Percentiles rank a stretch among this genome's conserved stretches.
These are phyloP conservation scores for Yamadazyma buinensis DNA, from an alignment of 1,139 yeast species.

Conservation along the genomic window DNA sequence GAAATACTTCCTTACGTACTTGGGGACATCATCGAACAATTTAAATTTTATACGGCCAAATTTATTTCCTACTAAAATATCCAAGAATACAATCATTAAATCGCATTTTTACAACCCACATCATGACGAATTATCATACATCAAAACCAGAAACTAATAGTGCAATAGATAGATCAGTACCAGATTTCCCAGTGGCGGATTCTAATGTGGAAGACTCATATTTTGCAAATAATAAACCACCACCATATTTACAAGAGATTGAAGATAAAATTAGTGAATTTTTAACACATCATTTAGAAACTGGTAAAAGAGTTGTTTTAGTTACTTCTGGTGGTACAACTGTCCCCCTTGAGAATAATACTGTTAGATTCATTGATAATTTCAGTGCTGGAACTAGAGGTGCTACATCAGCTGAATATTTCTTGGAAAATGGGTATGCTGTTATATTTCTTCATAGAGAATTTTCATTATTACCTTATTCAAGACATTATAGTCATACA, in stretches of 20 bases:
- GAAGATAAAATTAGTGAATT: constrained; percentile 56
- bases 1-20: constrained; percentile 25
- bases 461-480: constrained; percentile 85
- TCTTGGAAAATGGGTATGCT: constrained; percentile 80
- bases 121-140: constrained; percentile 39
- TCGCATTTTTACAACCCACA: too few relatives aligned
- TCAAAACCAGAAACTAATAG: constrained; percentile 66
- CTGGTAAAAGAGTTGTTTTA: constrained; percentile 59
- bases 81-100: constrained; percentile 4
- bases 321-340: constrained; percentile 99
- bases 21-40: constrained; percentile 39
- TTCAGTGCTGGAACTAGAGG: constrained; percentile 98
- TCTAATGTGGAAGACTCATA: constrained; percentile 70
- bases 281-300: constrained; percentile 42
- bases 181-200: constrained; percentile 78
- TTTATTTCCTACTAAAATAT: constrained; percentile 3
- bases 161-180: constrained; percentile 76
- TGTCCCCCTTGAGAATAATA: constrained; percentile 93
- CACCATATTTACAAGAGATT: constrained; percentile 65
- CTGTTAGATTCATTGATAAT: constrained; percentile 93
- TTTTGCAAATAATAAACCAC: constrained; percentile 69
- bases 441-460: constrained; percentile 91
- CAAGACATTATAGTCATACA: constrained; percentile 83
- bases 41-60: constrained; percentile 41
- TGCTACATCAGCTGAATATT: constrained; percentile 91